Conservation (phyloP, 1,139 yeast genomes). For the Hyphopichia khmerensis region DNA sequence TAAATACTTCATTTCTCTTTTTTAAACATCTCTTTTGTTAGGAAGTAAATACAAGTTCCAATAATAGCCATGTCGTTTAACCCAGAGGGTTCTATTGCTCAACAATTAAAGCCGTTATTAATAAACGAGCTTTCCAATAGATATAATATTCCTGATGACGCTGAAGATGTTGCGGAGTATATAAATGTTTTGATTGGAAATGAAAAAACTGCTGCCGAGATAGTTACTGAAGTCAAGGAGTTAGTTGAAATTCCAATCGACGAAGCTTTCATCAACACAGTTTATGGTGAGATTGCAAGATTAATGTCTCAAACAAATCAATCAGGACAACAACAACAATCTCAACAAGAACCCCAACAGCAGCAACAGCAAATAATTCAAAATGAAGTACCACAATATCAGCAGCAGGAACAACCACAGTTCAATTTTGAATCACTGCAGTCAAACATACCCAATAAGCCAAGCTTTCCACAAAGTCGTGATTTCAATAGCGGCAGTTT, state of each 20-base stretch:
- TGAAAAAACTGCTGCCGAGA: conserved; percentile 63
- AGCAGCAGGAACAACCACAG: conserved; percentile 7
- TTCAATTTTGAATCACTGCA: background rate
- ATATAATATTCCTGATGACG: conserved; percentile 54
- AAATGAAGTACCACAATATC: conserved; percentile 7
- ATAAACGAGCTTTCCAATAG: conserved; percentile 37
- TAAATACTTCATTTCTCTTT: background rate
- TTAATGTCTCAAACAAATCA: conserved; percentile 19
- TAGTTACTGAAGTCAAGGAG: conserved; percentile 61
- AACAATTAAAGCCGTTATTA: conserved; percentile 34
- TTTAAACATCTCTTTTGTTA: background rate
- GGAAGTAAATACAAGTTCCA: too few relatives aligned
- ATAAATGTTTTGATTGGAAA: conserved; percentile 72
- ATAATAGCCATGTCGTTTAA: conserved; percentile 27
- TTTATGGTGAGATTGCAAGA: conserved; percentile 55
- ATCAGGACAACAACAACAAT: conserved; percentile 17
- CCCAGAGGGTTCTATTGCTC: conserved; percentile 45
- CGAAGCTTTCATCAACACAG: conserved; percentile 44
- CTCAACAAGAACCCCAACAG: conserved; percentile 15
- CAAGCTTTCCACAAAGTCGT: conserved; percentile 11
- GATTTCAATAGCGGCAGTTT: conserved; percentile 4
- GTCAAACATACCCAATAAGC: conserved; percentile 17
- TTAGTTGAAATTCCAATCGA: conserved; percentile 66
- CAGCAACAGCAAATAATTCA: conserved; percentile 13
- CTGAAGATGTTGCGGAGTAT: conserved; percentile 78